phyloP scores from a whole-genome alignment of 148 eudicot genomes.

The Diospyros lotus region DNA sequence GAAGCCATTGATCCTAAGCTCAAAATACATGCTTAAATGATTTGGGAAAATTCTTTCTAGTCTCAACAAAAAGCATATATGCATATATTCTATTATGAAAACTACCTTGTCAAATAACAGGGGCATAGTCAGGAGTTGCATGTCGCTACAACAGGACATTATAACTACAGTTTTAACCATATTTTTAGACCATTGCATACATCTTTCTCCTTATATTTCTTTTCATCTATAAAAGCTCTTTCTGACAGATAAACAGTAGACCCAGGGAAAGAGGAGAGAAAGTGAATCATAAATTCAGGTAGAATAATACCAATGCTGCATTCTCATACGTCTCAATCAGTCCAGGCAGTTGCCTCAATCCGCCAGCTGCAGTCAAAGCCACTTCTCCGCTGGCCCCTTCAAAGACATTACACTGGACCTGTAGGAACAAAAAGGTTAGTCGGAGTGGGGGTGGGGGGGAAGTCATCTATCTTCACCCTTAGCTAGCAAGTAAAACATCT shows the following conservation, averaged over 20 bases:
- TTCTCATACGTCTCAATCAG: slow-evolving; percentile 48
- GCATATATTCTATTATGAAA: background rate
- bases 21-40: too few relatives aligned
- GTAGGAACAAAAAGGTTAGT: background rate
- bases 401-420: slow-evolving; percentile 87
- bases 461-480: slow-evolving; percentile 9
- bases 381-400: slow-evolving; percentile 87
- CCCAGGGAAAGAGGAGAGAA: background rate
- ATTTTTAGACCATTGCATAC: background rate
- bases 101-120: background rate
- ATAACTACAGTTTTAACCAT: background rate
- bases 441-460: background rate
- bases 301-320: slow-evolving; percentile 74
- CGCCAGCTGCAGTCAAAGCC: slow-evolving; percentile 82
- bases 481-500: background rate
- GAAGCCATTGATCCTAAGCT: too few relatives aligned
- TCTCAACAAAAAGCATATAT: too few relatives aligned
- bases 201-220: slow-evolving; percentile 2
- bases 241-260: background rate
- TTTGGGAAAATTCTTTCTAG: too few relatives aligned
- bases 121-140: background rate
- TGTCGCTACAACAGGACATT: background rate
- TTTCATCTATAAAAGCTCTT: background rate
- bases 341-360: slow-evolving; percentile 77
- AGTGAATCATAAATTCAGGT: background rate